Base-by-base conservation (phyloP, 192 early-diverging fungal genomes). In the Chytriomyces sp. region DNA sequence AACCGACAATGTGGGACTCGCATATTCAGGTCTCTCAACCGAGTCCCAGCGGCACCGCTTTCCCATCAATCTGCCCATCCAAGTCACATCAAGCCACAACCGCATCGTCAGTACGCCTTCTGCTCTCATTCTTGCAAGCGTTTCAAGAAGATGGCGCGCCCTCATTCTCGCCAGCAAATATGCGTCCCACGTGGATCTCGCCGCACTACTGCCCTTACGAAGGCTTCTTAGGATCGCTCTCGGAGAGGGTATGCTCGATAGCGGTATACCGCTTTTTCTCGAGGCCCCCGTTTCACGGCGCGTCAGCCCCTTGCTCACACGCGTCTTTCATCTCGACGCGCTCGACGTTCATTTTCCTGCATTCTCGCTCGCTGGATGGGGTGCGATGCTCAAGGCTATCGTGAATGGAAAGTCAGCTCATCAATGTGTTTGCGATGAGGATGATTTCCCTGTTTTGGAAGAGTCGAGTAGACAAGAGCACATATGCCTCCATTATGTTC, bases 291-390 rank as follows among this genome's bases (percentile, higher is more conserved):
- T 12, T 1, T 0, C 59, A n/a, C n/a, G n/a, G n/a, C n/a, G n/a
- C n/a, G n/a, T n/a, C n/a, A n/a, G 32, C 14, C 28, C 12, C 0
- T 36, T 30, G 59, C 32, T 14, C 28, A 32, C 33, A 2, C 59
- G 59, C 38, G 17, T 30, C 1, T 28, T 58, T 58, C 56, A 25
- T 58, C 30, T n/a, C 12, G 30, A 26, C 30, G 30, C 12, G 12
- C 65, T 68, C 7, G 52, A 28, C 14, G 49, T 55, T 53, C 19
- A 14, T 10, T 68, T 68, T 55, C 65, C 65, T 3, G 65, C 65
- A 30, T 22, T 56, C 7, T 22, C 14, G 8, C 52, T 31, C 7
- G 7, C 7, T n/a, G 49, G 14, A 8, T 56, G 52, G 32, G 36
- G 32, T 7, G 49, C 12, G 40, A 1, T 65, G 12, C 32, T 65